Evolutionary conservation across 83 land plant genomes (phyloP).

Genomic region (Picea abies): DNA sequence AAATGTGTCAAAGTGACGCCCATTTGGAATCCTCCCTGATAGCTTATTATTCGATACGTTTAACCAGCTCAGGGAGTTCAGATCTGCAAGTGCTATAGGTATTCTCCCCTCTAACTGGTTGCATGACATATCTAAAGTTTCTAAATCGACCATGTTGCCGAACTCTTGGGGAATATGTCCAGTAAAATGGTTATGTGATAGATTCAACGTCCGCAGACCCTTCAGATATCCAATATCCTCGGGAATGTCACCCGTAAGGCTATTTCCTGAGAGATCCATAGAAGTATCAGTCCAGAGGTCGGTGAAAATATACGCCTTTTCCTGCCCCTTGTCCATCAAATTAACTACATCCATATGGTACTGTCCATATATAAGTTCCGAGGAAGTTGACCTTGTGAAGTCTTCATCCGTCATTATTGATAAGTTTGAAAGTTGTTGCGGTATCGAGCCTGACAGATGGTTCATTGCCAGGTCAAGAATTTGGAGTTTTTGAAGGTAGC

Average conservation of each 20-base stretch:
- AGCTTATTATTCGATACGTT: slow-evolving; percentile 15
- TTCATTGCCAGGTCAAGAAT: no score
- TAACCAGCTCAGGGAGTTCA: neutral
- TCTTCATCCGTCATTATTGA: no score
- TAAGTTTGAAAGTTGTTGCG: no score
- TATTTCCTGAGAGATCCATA: neutral
- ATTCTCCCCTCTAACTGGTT: slow-evolving; percentile 17
- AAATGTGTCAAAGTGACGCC: no score
- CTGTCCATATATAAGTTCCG: no score
- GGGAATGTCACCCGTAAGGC: no score
- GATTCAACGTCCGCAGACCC: neutral
- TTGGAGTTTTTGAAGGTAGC: no score
- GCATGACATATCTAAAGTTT: slow-evolving; percentile 7
- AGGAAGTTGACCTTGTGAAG: no score
- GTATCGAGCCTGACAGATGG: neutral
- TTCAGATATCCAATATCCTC: neutral
- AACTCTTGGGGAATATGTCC: no score
- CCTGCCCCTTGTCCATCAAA: no score
- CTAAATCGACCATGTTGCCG: slow-evolving; percentile 8
- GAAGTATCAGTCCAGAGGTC: neutral
- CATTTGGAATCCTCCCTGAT: slow-evolving; percentile 24
- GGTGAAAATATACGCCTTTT: no score
- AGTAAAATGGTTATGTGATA: neutral
- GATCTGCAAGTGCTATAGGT: neutral
- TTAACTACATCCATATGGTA: no score